Percentiles rank a stretch among this genome's conserved stretches.
phyloP scores from a whole-genome alignment of 148 eudicot genomes.

The Fagopyrum esculentum region DNA sequence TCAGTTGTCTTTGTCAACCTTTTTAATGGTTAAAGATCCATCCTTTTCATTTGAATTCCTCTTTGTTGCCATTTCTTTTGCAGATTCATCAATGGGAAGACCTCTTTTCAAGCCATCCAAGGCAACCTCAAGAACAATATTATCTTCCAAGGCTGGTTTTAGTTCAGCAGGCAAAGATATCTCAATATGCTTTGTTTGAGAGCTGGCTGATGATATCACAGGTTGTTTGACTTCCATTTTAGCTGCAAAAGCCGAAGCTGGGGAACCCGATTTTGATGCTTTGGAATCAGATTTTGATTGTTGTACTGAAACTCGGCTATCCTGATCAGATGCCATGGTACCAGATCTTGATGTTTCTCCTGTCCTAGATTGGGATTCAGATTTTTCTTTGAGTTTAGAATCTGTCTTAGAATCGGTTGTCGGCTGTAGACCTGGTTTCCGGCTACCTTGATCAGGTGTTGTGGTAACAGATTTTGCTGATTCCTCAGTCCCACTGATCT shows the following conservation, averaged over 20 bases:
- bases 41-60: conserved; percentile 20
- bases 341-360: conserved; percentile 30
- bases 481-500: conserved; percentile 10
- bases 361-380: no score
- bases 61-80: conserved; percentile 42
- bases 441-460: conserved; percentile 34
- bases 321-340: conserved; percentile 20
- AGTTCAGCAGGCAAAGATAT: conserved; percentile 16
- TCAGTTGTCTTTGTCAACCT: conserved; percentile 41
- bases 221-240: conserved; percentile 5
- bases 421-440: conserved; percentile 18
- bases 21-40: conserved; percentile 29
- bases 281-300: conserved; percentile 24
- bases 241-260: conserved; percentile 20
- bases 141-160: conserved; percentile 57
- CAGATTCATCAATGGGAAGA: conserved; percentile 42
- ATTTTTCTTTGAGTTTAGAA: no score
- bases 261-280: conserved; percentile 28
- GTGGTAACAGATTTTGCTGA: no score
- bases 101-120: conserved; percentile 96
- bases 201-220: neutral
- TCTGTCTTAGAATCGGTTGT: conserved; percentile 22
- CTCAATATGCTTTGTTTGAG: conserved; percentile 4
- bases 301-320: conserved; percentile 24
- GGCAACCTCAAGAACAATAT: conserved; percentile 90